Percentiles rank a stretch among this genome's conserved stretches.
Conservation (phyloP, 2,329 filamentous ascomycete genomes). For the Alternaria gansuensis region DNA sequence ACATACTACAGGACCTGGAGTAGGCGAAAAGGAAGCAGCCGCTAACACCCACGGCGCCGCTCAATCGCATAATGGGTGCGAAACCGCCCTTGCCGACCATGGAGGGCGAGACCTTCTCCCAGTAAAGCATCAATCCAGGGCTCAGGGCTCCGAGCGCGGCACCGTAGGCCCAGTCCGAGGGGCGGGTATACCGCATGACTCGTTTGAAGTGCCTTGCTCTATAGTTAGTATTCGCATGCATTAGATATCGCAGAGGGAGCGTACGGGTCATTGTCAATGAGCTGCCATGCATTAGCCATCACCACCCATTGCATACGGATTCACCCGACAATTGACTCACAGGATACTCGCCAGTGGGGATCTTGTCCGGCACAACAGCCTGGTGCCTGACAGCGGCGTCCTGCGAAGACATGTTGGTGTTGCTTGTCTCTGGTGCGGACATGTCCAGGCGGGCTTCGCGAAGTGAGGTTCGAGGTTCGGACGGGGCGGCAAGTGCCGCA, state of each 20-base stretch:
- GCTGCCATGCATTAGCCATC: constrained; percentile 64
- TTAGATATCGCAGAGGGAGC: constrained; percentile 46
- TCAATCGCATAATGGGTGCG: constrained; percentile 80
- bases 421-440: constrained; percentile 26
- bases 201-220: constrained; percentile 81
- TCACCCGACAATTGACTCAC: constrained; percentile 64
- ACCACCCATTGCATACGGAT: constrained; percentile 34
- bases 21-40: constrained; percentile 89
- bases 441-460: constrained; percentile 21
- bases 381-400: constrained; percentile 44
- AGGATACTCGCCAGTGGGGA: constrained; percentile 82
- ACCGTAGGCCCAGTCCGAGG: constrained; percentile 81
- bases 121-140: constrained; percentile 76
- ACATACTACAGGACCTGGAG: constrained; percentile 82
- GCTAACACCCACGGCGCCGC: constrained; percentile 73
- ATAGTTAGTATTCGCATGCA: constrained; percentile 32
- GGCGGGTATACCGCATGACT: constrained; percentile 85
- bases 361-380: constrained; percentile 75
- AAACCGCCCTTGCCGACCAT: constrained; percentile 85
- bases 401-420: constrained; percentile 46
- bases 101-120: constrained; percentile 87
- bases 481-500: constrained; percentile 32
- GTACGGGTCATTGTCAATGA: constrained; percentile 99
- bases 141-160: constrained; percentile 73
- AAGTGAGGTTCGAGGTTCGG: constrained; percentile 15